Base-by-base conservation (phyloP, 768 basidiomycete species). In the Lyophyllum shimeji region DNA sequence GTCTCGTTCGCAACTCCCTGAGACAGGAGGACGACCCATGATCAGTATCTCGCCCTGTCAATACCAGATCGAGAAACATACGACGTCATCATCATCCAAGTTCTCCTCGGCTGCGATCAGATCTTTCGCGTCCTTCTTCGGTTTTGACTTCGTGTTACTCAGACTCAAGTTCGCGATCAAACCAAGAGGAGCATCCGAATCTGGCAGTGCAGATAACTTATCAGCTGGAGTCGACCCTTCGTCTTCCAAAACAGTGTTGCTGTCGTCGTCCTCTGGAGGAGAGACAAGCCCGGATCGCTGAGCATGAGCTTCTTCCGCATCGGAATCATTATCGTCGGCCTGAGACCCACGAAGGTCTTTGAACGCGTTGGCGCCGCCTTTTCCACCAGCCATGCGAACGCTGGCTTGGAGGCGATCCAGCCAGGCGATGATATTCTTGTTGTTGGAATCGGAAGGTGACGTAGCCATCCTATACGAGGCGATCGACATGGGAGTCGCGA, bases 1-100 rank as follows among this genome's bases (percentile, higher is more conserved):
- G 79, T 82, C 65, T 83, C 86, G 67, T 89, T 91, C 29, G 91
- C 91, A 20, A 92, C 85, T 20, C 91, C 90, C 87, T 90, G 39
- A 56, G 47, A 48, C 44, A 52, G 12, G 33, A 33, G 49, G 42
- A 37, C 31, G 40, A 18, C 49, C 67, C 50, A 66, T 33, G 49
- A 55, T 50, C 48, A 54, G 44, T 31, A 42, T 34, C 11, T 45
- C n/a, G n/a, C n/a, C 8, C 29, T 0, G 20, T 48, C 2, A 29
- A 31, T 21, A 37, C 48, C 29, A 48, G 37, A 64, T 21, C 33
- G 34, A 43, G 33, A 73, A 69, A 70, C 76, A 74, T 66, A 79
- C 86, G 59, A 90, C 81, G 56, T 87, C 82, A 51, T 88, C 79
- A 57, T 89, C 86, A 47, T 86, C 80, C 55, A 76, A 50, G 39